Base-by-base conservation (phyloP, 805 yeast genomes). In the Saccharomyces kudriavzevii region DNA sequence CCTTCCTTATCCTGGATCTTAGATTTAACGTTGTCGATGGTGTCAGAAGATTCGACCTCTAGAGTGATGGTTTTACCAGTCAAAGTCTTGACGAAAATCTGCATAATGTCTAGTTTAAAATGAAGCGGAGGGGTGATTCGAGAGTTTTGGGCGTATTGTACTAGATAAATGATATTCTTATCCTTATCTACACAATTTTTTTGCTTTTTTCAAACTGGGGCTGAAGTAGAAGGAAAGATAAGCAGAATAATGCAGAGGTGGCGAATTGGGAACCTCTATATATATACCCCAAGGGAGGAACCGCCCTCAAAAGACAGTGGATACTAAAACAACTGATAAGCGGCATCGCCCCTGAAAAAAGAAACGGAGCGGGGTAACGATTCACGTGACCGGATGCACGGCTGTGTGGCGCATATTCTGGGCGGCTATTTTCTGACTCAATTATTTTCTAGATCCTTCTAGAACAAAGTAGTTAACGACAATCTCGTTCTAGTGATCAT, bases 1-100 rank as follows among this genome's bases (percentile, higher is more conserved):
- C 96, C 96, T 75, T 87, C 96, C 82, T 87, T 87, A 77, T 87
- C 96, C 76, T 88, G 95, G 68, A 87, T 87, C 82, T 87, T 87
- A 67, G 89, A 79, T 81, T 87, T 87, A 76, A 87, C 95, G 68
- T 88, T 88, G 79, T 87, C 96, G 70, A 87, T 87, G 62, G 95
- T 87, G 79, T 88, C 96, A 56, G 94, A 87, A 57, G 95, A 87
- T 78, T 87, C 96, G 66, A 87, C 73, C 57, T 84, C 89, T 61
- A 84, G 75, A 65, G 94, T 86, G 71, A 86, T 86, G 62, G 94
- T 86, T 82, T 86, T 86, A 71, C 94, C 94, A 47, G 94, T 86
- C 70, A 86, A 74, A 57, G 91, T 86, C 78, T 86, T 86, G 68
- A 86, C 94, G 73, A 86, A 86, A 72, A 87, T 86, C 74, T 86